Base-by-base conservation (phyloP, 2,329 filamentous ascomycete species). In the Pseudomassariella vexata region DNA sequence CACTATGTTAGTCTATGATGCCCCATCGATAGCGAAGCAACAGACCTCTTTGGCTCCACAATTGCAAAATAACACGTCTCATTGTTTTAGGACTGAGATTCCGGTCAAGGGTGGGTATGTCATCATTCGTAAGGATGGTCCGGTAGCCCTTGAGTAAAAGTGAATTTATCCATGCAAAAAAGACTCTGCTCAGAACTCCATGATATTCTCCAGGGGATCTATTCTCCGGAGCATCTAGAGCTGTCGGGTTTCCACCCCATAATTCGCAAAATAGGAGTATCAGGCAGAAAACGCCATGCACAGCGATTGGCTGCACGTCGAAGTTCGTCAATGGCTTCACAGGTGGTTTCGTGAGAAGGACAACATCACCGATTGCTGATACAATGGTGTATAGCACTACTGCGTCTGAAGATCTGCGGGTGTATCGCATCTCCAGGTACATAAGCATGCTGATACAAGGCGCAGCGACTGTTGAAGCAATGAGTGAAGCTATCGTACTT, bases 151-250 rank as follows among this genome's bases (percentile, higher is more conserved):
- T 15, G 17, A 15, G 5, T 9, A 32, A 9, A 15, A 26, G n/a
- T 9, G 30, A 17, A 15, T 26, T 32, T 8, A 26, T 20, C 30
- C 30, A 32, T 12, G 11, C 17, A 19, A 32, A 26, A 6, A 30
- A 22, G 12, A 26, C 9, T 7, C 24, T 9, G 24, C 24, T 26
- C 9, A 26, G 15, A 7, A 26, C 9, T 9, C 24, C 24, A 14
- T 26, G 24, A 14, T 8, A 7, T 14, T 26, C 24, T 14, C 15
- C 9, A 7, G 24, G 12, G 15, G 24, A 26, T 26, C 24, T 9
- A 7, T 9, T 9, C 24, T 26, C 15, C 9, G 24, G 8, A 14
- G 9, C 12, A 26, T 11, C 9, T 14, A 9, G 9, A 26, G 7
- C 7, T 9, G 12, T 14, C 8, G 24, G 8, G 24, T 7, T 9